Conservation (phyloP, 2,329 filamentous ascomycete species). For the Botrytis medusae region DNA sequence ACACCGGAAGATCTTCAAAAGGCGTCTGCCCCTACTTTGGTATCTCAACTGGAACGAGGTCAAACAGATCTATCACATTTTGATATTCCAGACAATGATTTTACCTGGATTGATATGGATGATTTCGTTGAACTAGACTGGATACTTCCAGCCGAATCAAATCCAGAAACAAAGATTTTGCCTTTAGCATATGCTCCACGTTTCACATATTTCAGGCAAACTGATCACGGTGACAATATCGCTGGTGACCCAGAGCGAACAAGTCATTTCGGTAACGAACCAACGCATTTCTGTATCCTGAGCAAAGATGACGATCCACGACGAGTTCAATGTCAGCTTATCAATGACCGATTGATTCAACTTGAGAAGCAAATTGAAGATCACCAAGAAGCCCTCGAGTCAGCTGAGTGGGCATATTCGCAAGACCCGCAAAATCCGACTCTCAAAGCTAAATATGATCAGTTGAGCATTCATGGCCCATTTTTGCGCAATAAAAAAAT, state of each 20-base stretch:
- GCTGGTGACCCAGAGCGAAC: constrained; percentile 77
- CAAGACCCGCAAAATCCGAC: constrained; percentile 53
- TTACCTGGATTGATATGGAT: constrained; percentile 98
- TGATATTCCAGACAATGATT: constrained; percentile 91
- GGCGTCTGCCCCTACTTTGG: constrained; percentile 50
- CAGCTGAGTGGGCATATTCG: constrained; percentile 69
- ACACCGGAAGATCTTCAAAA: constrained; percentile 73
- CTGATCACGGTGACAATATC: constrained; percentile 81
- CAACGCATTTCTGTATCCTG: constrained; percentile 95
- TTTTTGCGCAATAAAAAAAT: constrained; percentile 58
- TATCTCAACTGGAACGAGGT: constrained; percentile 54
- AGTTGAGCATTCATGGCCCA: constrained; percentile 54
- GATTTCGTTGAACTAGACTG: constrained; percentile 98
- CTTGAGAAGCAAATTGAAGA: constrained; percentile 75
- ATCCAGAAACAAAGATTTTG: constrained; percentile 90
- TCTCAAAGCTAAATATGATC: constrained; percentile 59
- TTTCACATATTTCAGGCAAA: constrained; percentile 96
- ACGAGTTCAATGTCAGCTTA: constrained; percentile 81
- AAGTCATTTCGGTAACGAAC: constrained; percentile 89
- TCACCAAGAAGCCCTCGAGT: constrained; percentile 70
- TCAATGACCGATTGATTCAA: constrained; percentile 75
- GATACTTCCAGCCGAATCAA: constrained; percentile 86
- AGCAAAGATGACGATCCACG: constrained; percentile 85
- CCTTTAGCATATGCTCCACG: constrained; percentile 91
- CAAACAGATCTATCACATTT: constrained; percentile 80